These are phyloP conservation scores for Clarkia xantiana DNA, from an alignment of 345 rosid species.

Conservation along the genomic window DNA sequence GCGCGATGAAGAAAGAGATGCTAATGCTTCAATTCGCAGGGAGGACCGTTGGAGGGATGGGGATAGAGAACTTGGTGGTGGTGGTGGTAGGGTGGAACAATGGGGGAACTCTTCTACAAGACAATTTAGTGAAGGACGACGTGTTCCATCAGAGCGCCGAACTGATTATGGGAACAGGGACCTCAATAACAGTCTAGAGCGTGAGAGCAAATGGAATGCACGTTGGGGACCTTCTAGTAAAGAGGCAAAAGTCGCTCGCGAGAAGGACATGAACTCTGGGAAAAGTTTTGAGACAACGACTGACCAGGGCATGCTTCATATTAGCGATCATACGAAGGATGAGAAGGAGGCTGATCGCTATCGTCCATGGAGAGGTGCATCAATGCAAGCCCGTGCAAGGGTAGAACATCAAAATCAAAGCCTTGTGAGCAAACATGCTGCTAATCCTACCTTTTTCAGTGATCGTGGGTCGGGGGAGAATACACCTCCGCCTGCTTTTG, in stretches of 20 bases:
- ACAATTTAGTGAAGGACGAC: constrained; percentile 59
- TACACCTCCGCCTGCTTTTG: constrained; percentile 32
- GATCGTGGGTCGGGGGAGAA: constrained; percentile 65
- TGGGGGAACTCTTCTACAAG: constrained; percentile 59
- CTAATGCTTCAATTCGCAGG: constrained; percentile 42
- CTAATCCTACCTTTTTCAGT: constrained; percentile 28
- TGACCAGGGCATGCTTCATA: constrained; percentile 43
- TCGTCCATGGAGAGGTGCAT: constrained; percentile 70
- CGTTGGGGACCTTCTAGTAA: constrained; percentile 93
- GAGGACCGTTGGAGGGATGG: constrained; percentile 84
- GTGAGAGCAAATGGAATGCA: constrained; percentile 96
- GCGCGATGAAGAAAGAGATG: constrained; percentile 97
- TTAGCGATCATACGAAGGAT: constrained; percentile 45
- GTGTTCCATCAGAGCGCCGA: constrained; percentile 69
- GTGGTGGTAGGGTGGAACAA: constrained; percentile 40
- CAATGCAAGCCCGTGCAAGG: constrained; percentile 57
- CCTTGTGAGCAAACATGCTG: constrained; percentile 38
- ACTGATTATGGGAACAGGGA: constrained; percentile 67
- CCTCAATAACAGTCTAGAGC: constrained; percentile 54
- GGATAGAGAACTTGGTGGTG: constrained; percentile 64
- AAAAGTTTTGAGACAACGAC: constrained; percentile 48
- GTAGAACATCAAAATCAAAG: constrained; percentile 56
- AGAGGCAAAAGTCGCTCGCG: constrained; percentile 38
- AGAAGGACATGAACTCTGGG: constrained; percentile 45
- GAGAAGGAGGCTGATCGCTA: constrained; percentile 49